Percentiles rank a stretch among this genome's conserved stretches.
Evolutionary conservation across 805 yeast genomes (phyloP).

Genomic region (Blastobotrys robertii): DNA sequence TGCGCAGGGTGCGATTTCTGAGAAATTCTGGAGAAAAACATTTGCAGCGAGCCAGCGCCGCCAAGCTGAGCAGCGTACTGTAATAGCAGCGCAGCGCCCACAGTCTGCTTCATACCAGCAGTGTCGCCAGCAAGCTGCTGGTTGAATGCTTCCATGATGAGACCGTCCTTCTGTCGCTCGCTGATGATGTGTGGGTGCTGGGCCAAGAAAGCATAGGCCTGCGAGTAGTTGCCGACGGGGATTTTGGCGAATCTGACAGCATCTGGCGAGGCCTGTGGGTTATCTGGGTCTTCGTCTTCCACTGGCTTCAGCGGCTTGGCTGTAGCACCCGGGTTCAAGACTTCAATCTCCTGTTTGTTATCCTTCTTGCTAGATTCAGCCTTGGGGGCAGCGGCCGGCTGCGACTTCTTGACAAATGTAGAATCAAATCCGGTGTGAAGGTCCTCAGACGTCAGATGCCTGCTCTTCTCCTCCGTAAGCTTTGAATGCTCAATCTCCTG

Average conservation of each 20-base stretch:
- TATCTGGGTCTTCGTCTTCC: conserved; percentile 2
- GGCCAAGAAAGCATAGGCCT: conserved; percentile 43
- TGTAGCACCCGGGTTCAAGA: conserved; percentile 22
- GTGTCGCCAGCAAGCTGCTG: conserved; percentile 56
- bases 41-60: conserved; percentile 39
- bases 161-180: conserved; percentile 82
- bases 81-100: conserved; percentile 69
- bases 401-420: conserved; percentile 61
- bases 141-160: conserved; percentile 89
- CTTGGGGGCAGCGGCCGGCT: conserved; percentile 3
- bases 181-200: conserved; percentile 56
- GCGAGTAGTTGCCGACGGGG: conserved; percentile 36
- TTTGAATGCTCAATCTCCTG: conserved; percentile 58
- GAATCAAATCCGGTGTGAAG: conserved; percentile 86
- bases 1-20: conserved; percentile 51
- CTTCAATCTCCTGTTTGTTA: conserved; percentile 24
- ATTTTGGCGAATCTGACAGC: conserved; percentile 59
- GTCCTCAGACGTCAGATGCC: conserved; percentile 82
- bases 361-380: conserved; percentile 15
- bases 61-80: conserved; percentile 51
- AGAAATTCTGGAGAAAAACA: conserved; percentile 58
- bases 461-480: conserved; percentile 58
- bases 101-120: conserved; percentile 47
- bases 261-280: conserved; percentile 39
- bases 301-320: not conserved